Evolutionary conservation across 2,329 filamentous ascomycete genomes (phyloP), one percentile per base, ranked within the genome.

Genomic region (Aspergillus tanneri): DNA sequence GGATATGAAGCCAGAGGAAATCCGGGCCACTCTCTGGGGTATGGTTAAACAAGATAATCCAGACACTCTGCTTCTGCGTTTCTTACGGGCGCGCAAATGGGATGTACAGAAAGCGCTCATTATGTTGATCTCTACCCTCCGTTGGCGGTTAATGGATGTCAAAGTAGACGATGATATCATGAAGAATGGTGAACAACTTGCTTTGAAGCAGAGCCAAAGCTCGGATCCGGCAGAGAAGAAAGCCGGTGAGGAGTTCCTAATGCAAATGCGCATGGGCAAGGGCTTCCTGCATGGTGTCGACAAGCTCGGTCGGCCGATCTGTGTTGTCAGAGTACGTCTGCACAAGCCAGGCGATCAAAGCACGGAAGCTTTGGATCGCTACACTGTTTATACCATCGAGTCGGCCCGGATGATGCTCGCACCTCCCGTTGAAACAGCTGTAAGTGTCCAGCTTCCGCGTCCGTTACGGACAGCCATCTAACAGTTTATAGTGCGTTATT

Each of bases 31-130:
- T 0, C 87, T 97, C 65, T 97, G 93, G 93, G 81, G 76, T 57
- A 95, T 96, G 90, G 82, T 92, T 49, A 99, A 97, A 75, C 86
- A 93, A 62, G 93, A 99, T 64, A 84, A 97, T 65, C 93, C 93
- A 0, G 93, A 99, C 71, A 87, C 86, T 2, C 75, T 95, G 14
- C 73, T 92, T 12, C 73, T 96, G 48, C 84, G 90, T 34, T 96
- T 95, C 69, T 75, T 96, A 47, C 80, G 90, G 43, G 90, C 90
- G n/a, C 80, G 90, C 37, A 95, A 95, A 72, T 99, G 93, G 93
- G 90, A 99, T 64, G 84, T 96, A 14, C 86, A 96, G 43, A 90
- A 90, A 66, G 93, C 93, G 3, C 78, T 97, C 21, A 81, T 96
- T 57, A 99, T 99, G 93, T 75, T 96, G 68, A 81, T 99, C 35